Base-by-base conservation (phyloP, 2,329 filamentous ascomycete species). In the Stromatinia cepivora region DNA sequence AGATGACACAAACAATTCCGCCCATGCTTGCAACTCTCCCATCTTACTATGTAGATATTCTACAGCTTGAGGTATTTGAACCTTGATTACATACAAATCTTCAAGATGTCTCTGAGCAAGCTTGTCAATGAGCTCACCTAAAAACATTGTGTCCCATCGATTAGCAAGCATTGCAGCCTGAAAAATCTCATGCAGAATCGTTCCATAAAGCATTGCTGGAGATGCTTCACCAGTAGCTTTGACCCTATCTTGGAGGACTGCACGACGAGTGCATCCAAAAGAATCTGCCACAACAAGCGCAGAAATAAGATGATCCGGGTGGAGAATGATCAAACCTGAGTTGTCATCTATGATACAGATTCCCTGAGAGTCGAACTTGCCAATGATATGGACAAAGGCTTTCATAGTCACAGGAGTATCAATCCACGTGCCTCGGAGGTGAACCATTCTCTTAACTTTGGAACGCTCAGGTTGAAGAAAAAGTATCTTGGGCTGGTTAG, bases 271-370 rank as follows among this genome's bases (percentile, higher is more conserved):
- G 78, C 95, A 99, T 34, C 89, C 90, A 78, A 98, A 97, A 0
- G 95, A 97, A 79, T 99, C 95, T n/a, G 93, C 94, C 56, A 99
- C 91, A 7, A 96, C 93, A 0, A 95, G 98, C 3, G 95, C 91
- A 3, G 95, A 98, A 66, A 99, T 91, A 46, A 99, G 86, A 80
- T 98, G 94, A 77, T 99, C 95, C 0, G 95, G 95, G 77, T 99
- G 94, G 20, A 99, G 82, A 69, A 99, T 93, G 64, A 99, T 82
- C 79, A 98, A 91, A 75, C 94, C 93, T 63, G 90, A 85, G 3
- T 86, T 84, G 78, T 98, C 93, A 77, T 97, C 91, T 72, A 98
- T 85, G 59, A 96, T 81, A 78, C 94, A 97, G 78, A 90, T 88
- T 1, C 92, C 92, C 22, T 82, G 84, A 0, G 80, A 74, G 70